Percentiles rank a stretch among this genome's conserved stretches.
phyloP scores from a whole-genome alignment of 2,329 filamentous ascomycete genomes.

The Penicillium sp. region DNA sequence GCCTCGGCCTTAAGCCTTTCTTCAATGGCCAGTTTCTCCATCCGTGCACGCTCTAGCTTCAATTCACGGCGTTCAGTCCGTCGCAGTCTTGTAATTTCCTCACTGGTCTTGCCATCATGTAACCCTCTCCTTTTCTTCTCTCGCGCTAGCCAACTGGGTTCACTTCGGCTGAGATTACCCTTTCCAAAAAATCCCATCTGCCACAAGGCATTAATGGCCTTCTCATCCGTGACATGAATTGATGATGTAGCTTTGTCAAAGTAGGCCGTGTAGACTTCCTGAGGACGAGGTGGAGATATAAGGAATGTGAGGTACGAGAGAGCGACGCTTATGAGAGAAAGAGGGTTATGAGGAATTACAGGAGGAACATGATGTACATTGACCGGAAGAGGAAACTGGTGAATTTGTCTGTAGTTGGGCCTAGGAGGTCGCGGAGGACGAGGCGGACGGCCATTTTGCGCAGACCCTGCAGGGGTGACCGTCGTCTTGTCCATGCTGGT shows the following conservation, averaged over 20 bases:
- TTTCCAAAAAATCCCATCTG: constrained; percentile 98
- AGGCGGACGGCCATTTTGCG: constrained; percentile 20
- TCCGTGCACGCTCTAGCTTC: constrained; percentile 88
- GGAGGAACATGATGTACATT: constrained; percentile 77
- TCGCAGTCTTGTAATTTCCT: constrained; percentile 72
- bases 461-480: constrained; percentile 17
- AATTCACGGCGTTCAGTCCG: constrained; percentile 75
- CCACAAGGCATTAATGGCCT: constrained; percentile 78
- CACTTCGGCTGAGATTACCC: constrained; percentile 85
- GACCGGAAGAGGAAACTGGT: constrained; percentile 75
- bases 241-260: constrained; percentile 81
- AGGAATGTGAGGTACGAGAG: constrained; percentile 73
- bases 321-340: constrained; percentile 77
- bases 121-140: constrained; percentile 70
- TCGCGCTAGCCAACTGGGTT: constrained; percentile 85
- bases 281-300: constrained; percentile 59
- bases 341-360: constrained; percentile 86
- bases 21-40: constrained; percentile 79
- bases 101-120: constrained; percentile 66
- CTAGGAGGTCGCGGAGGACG: constrained; percentile 32
- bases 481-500: constrained; percentile 17
- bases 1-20: constrained; percentile 60
- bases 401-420: constrained; percentile 68
- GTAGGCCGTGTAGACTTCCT: constrained; percentile 64
- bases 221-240: constrained; percentile 74